These are phyloP conservation scores for Acacia pycnantha DNA, from an alignment of 331 rosid genomes.

Conservation along the genomic window DNA sequence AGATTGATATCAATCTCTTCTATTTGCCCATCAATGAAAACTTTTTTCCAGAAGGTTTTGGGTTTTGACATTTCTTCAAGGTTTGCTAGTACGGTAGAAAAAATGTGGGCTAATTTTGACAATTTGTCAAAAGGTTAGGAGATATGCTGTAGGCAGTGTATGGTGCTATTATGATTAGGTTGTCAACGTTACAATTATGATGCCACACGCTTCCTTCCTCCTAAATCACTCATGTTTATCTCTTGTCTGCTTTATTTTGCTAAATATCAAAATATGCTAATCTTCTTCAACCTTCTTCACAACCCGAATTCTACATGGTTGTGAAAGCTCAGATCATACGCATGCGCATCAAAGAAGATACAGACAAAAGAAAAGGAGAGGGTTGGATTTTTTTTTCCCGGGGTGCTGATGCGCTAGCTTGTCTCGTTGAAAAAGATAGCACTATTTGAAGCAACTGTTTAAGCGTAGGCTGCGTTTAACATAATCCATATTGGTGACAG, in stretches of 20 bases:
- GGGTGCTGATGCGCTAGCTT: slow-evolving; percentile 26
- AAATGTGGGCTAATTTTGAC: slow-evolving; percentile 19
- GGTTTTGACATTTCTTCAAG: slow-evolving; percentile 34
- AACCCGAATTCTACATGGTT: slow-evolving; percentile 9
- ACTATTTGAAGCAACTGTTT: slow-evolving; percentile 43
- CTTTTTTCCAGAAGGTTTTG: slow-evolving; percentile 27
- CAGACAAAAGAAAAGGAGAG: not conserved
- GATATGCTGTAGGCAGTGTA: slow-evolving; percentile 8
- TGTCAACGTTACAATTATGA: slow-evolving; percentile 28
- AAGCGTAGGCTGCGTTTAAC: slow-evolving; percentile 20
- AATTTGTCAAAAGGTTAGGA: slow-evolving; percentile 35
- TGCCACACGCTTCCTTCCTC: slow-evolving; percentile 11
- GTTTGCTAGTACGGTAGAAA: slow-evolving; percentile 9
- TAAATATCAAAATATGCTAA: slow-evolving; percentile 13
- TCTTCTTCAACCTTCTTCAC: slow-evolving; percentile 24
- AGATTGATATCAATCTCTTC: not conserved
- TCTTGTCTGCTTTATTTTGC: slow-evolving; percentile 27
- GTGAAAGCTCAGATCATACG: slow-evolving; percentile 1
- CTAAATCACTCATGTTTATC: slow-evolving; percentile 29
- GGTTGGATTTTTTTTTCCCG: too few relatives aligned
- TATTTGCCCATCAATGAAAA: not conserved
- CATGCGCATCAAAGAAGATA: not conserved
- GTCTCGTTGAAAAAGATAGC: slow-evolving; percentile 20
- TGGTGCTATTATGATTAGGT: slow-evolving; percentile 28
- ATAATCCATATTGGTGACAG: slow-evolving; percentile 38